Evolutionary conservation across 495 filamentous ascomycete genomes (phyloP).

Genomic region (Penicillium soppii): DNA sequence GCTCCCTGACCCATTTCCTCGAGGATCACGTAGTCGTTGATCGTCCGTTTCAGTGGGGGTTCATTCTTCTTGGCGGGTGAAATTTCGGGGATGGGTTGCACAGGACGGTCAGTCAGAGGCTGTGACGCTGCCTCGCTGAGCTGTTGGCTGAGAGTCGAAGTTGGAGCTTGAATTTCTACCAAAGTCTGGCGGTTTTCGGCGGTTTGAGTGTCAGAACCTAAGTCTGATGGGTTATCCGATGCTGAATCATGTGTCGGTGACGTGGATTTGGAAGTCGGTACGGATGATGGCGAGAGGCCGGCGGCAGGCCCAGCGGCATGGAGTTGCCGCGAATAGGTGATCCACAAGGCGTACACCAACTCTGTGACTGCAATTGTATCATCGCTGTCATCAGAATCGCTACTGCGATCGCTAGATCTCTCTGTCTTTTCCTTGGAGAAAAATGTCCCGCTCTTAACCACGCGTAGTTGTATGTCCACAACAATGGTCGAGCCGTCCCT

Average conservation of each 20-base stretch:
- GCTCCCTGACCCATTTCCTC: constrained; percentile 99
- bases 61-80: constrained; percentile 33
- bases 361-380: constrained; percentile 59
- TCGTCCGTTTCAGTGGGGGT: constrained; percentile 65
- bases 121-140: constrained; percentile 67
- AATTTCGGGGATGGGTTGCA: constrained; percentile 41
- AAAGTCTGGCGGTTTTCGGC: constrained; percentile 16
- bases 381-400: constrained; percentile 37
- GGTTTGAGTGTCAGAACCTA: background rate
- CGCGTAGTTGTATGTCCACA: constrained; percentile 92
- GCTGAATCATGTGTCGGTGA: constrained; percentile 13
- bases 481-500: constrained; percentile 87
- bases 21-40: constrained; percentile 86
- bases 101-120: constrained; percentile 48
- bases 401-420: constrained; percentile 26
- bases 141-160: constrained; percentile 70
- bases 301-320: constrained; percentile 67
- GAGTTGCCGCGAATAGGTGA: constrained; percentile 91
- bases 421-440: constrained; percentile 45
- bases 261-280: constrained; percentile 18
- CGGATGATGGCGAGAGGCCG: constrained; percentile 43
- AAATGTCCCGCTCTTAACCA: constrained; percentile 79
- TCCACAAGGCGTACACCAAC: constrained; percentile 92
- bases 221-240: constrained; percentile 1
- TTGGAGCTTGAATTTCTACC: constrained; percentile 49